phyloP scores from a whole-genome alignment of 495 filamentous ascomycete genomes.

The Neurospora sp. region DNA sequence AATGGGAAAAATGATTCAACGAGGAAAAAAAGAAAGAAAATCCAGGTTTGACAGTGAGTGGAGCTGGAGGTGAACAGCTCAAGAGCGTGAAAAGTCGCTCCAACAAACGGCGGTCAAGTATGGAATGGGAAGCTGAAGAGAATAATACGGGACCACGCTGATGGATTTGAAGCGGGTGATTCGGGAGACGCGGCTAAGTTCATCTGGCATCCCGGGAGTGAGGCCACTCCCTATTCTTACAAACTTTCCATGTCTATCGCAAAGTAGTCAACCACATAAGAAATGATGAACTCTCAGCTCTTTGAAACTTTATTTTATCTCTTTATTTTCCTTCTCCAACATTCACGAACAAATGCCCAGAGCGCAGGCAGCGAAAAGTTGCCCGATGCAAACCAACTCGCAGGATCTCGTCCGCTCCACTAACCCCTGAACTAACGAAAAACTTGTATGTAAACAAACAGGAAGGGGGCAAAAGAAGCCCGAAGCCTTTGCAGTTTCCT shows the following conservation, averaged over 20 bases:
- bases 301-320: not conserved
- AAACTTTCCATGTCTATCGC: not conserved
- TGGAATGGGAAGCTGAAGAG: not conserved
- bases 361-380: not conserved
- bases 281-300: not conserved
- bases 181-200: not conserved
- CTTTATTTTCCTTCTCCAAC: not conserved
- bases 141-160: not conserved
- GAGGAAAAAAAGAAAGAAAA: not conserved
- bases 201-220: not conserved
- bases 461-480: not conserved
- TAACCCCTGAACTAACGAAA: not conserved
- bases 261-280: not conserved
- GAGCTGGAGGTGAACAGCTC: not conserved
- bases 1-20: not conserved
- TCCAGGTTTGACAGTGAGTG: not conserved
- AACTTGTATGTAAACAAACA: not conserved
- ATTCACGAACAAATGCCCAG: not conserved
- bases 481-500: not conserved
- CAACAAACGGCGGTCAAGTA: not conserved
- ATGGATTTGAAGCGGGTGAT: not conserved
- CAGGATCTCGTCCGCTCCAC: not conserved
- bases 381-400: not conserved
- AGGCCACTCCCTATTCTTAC: not conserved
- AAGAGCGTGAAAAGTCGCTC: not conserved